Evolutionary conservation across 805 yeast genomes (phyloP).

Genomic region (Sungouiella thailandica): DNA sequence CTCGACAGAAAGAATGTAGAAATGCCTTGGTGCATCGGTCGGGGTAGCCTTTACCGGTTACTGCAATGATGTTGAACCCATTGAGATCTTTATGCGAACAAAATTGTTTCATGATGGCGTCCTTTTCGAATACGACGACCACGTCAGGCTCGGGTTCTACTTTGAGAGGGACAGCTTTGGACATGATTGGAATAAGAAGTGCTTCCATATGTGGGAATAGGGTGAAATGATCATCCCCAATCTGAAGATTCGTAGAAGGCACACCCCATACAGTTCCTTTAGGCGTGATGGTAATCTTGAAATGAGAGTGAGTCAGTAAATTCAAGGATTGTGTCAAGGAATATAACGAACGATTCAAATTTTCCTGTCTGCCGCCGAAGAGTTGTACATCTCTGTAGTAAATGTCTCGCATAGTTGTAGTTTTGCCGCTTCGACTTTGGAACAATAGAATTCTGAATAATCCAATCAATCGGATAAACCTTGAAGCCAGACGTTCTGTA

Average conservation of each 20-base stretch:
- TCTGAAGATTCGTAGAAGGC: constrained; percentile 2
- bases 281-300: constrained; percentile 9
- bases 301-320: constrained; percentile 4
- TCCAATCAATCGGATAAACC: not conserved
- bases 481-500: too few species aligned
- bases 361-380: constrained; percentile 10
- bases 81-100: constrained; percentile 6
- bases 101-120: constrained; percentile 35
- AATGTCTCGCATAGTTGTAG: constrained; percentile 12
- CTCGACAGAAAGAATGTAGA: constrained; percentile 2
- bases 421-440: constrained; percentile 4
- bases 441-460: constrained; percentile 4
- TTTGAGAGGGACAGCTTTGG: not conserved
- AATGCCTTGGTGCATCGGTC: constrained; percentile 11
- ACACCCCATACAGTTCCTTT: constrained; percentile 14
- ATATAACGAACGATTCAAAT: constrained; percentile 8
- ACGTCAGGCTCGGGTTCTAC: constrained; percentile 1
- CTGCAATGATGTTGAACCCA: not conserved
- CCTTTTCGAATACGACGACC: constrained; percentile 34
- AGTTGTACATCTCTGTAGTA: constrained; percentile 13
- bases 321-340: constrained; percentile 5
- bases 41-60: constrained; percentile 16
- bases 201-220: constrained; percentile 2
- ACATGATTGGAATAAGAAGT: constrained; percentile 4
- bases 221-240: not conserved